These are phyloP conservation scores for Candida insectorum DNA, from an alignment of 805 yeast species.

Conservation along the genomic window DNA sequence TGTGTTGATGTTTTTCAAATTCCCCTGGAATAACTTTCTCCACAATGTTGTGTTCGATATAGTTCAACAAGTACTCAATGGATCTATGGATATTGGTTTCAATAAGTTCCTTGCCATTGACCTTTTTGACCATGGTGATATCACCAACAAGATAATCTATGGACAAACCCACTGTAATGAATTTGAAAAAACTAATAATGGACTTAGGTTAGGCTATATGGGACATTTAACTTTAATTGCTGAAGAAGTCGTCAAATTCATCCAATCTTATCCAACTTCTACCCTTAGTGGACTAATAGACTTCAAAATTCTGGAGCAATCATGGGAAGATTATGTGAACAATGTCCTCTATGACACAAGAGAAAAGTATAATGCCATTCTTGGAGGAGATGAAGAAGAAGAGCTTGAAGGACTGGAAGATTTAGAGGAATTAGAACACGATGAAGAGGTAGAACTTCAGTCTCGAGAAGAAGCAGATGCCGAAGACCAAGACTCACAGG, in stretches of 20 bases:
- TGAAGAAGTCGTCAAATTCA: constrained; percentile 92
- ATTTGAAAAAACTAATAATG: constrained; percentile 46
- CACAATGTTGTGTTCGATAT: constrained; percentile 47
- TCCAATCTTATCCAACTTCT: constrained; percentile 37
- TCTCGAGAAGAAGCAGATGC: constrained; percentile 28
- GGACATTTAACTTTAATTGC: constrained; percentile 93
- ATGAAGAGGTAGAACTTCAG: constrained; percentile 23
- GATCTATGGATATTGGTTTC: constrained; percentile 48
- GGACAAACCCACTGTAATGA: constrained; percentile 62
- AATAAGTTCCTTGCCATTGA: constrained; percentile 50
- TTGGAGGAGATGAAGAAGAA: constrained; percentile 72
- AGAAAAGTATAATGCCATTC: constrained; percentile 88
- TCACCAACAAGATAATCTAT: constrained; percentile 38
- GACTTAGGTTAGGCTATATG: constrained; percentile 87
- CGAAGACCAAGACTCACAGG: constrained; percentile 26
- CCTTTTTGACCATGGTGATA: constrained; percentile 49
- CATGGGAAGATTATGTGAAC: constrained; percentile 82
- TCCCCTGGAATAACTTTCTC: constrained; percentile 46
- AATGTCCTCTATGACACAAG: constrained; percentile 83
- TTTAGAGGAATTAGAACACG: constrained; percentile 44
- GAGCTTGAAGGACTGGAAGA: constrained; percentile 44
- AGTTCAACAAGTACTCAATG: constrained; percentile 46
- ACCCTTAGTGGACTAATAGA: constrained; percentile 37
- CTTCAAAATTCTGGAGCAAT: constrained; percentile 36
- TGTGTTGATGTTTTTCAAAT: constrained; percentile 41